Evolutionary conservation across 208 protist genomes (phyloP), one percentile per base, ranked within the genome.

Genomic region (Angomonas ambiguus): DNA sequence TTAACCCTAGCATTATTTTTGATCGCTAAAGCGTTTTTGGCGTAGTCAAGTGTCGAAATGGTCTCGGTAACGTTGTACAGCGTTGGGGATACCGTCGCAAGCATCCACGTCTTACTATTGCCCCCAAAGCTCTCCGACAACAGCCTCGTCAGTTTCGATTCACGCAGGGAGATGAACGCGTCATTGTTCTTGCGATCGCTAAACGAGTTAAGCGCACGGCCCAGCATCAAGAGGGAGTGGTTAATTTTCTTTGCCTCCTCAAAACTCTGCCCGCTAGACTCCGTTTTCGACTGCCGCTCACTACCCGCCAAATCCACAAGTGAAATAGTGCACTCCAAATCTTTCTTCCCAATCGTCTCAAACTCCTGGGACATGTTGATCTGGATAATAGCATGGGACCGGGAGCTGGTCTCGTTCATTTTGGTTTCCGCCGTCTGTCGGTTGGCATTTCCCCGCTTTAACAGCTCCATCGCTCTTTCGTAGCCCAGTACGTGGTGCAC

Each of bases 31-130:
- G 85, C 85, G 65, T 88, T 90, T 58, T 71, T 79, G 4, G 87
- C 87, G 70, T 93, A 93, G 67, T 93, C 83, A n/a, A 93, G 64
- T 10, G 82, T 93, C 33, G 84, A 89, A 25, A 87, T 77, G 30
- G 87, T 80, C 68, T 93, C 87, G n/a, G 79, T 91, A 33, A 85
- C 63, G 62, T 93, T 93, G 86, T 77, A 83, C 35, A 69, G 71
- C 1, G 88, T 76, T 24, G 96, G 93, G 3, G 77, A 80, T 38
- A 98, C 79, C 22, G 83, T 94, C 51, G 87, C 93, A 59, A 97
- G 91, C 88, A 98, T 91, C 70, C 96, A 83, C 35, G 95, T 97
- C 65, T 92, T 94, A 57, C 91, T 94, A 69, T 97, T 97, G 42
- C 88, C 92, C 35, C 92, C 92, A 59, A 96, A 92, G 62, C 87